These are phyloP conservation scores for Trypanosoma conorhini DNA, from an alignment of 208 protist species.

Conservation along the genomic window DNA sequence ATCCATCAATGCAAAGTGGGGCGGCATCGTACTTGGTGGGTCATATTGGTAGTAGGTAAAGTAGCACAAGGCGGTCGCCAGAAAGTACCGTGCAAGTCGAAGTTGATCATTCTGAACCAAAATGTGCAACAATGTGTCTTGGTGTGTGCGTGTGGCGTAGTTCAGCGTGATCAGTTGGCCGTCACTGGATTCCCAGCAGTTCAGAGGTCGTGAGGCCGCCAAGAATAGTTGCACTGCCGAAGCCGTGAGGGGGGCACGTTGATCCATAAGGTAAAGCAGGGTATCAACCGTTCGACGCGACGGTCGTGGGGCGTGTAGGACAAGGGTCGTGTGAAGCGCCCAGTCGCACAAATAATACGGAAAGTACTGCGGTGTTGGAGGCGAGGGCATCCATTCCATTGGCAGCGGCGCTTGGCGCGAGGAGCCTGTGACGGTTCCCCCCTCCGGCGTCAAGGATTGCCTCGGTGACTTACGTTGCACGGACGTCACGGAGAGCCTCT, in stretches of 20 bases:
- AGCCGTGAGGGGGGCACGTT: conserved; percentile 57
- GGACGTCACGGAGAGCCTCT: background rate
- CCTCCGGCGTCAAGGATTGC: background rate
- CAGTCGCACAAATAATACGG: conserved; percentile 56
- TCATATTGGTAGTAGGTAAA: conserved; percentile 54
- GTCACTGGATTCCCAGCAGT: conserved; percentile 28
- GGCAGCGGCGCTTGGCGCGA: background rate
- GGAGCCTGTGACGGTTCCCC: background rate
- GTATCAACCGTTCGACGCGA: conserved; percentile 63
- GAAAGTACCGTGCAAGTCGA: conserved; percentile 75
- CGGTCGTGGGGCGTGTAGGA: conserved; percentile 65
- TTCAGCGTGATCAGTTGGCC: conserved; percentile 29
- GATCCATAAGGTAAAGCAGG: conserved; percentile 63
- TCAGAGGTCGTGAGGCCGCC: conserved; percentile 35
- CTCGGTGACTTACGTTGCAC: background rate
- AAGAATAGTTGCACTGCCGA: conserved; percentile 75
- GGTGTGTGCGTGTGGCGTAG: conserved; percentile 50
- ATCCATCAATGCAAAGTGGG: conserved; percentile 36
- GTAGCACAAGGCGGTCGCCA: conserved; percentile 60
- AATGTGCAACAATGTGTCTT: conserved; percentile 72
- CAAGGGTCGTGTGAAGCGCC: conserved; percentile 64
- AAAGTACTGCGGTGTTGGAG: conserved; percentile 19
- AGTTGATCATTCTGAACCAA: conserved; percentile 81
- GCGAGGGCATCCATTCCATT: background rate
- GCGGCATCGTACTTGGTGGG: conserved; percentile 41